These are phyloP conservation scores for Melanomma pulvis-pyrius DNA, from an alignment of 495 filamentous ascomycete genomes.

Conservation along the genomic window DNA sequence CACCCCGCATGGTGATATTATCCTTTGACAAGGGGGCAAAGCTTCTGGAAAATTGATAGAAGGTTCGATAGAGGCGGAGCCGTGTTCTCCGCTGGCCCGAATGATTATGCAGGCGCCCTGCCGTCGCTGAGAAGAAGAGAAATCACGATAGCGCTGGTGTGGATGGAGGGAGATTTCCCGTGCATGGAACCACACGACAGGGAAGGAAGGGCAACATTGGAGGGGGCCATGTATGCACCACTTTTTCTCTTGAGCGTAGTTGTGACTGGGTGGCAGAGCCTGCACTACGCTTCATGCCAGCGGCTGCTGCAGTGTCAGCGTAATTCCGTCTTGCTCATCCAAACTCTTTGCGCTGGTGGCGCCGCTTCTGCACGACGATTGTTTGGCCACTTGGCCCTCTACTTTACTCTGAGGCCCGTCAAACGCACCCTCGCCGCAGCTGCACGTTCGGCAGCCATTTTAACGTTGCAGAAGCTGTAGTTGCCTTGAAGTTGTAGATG, in stretches of 20 bases:
- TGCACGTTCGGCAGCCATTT: constrained; percentile 17
- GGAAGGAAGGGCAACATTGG: not conserved
- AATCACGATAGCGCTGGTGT: not conserved
- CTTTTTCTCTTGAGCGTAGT: not conserved
- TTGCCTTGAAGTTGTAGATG: not conserved
- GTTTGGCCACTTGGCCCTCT: not conserved
- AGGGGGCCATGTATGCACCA: not conserved
- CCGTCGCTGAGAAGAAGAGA: not conserved
- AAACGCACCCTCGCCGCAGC: constrained; percentile 4
- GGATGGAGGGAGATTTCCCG: not conserved
- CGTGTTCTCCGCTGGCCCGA: constrained; percentile 16
- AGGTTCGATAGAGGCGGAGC: constrained; percentile 12
- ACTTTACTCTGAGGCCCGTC: not conserved
- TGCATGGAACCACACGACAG: not conserved
- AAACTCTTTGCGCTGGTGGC: not conserved
- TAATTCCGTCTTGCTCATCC: not conserved
- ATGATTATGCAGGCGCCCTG: not conserved
- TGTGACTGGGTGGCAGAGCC: not conserved
- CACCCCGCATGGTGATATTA: constrained; percentile 30
- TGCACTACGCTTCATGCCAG: not conserved
- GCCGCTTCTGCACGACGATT: not conserved
- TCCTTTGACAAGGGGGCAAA: constrained; percentile 12
- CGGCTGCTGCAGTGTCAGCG: not conserved
- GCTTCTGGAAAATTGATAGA: constrained; percentile 29
- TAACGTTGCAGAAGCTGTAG: not conserved